Evolutionary conservation across 2,329 filamentous ascomycete species (phyloP).

Genomic region (Dactylonectria macrodidyma): DNA sequence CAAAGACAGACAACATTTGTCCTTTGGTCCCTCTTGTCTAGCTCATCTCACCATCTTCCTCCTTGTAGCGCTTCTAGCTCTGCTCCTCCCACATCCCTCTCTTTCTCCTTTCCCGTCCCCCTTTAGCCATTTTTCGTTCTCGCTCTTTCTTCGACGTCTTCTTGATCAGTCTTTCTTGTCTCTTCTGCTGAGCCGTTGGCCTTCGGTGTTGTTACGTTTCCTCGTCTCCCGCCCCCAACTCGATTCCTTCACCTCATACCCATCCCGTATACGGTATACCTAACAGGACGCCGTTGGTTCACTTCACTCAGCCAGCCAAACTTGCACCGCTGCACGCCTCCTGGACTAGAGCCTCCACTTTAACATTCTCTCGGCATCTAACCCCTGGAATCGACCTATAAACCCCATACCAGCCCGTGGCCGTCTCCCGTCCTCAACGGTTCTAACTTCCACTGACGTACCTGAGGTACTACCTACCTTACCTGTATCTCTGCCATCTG

Average conservation of each 20-base stretch:
- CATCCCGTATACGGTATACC: not conserved
- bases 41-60: slow-evolving; percentile 24
- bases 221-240: slow-evolving; percentile 10
- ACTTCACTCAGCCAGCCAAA: slow-evolving; percentile 21
- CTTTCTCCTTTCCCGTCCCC: slow-evolving; percentile 13
- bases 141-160: slow-evolving; percentile 16
- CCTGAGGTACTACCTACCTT: not conserved
- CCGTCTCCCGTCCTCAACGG: slow-evolving; percentile 5
- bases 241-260: slow-evolving; percentile 3
- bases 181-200: not conserved
- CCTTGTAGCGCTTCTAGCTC: slow-evolving; percentile 5
- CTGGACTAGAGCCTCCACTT: slow-evolving; percentile 29
- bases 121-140: slow-evolving; percentile 2
- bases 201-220: not conserved
- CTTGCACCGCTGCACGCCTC: slow-evolving; percentile 8
- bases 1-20: slow-evolving; percentile 1
- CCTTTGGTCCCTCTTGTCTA: slow-evolving; percentile 13
- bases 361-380: slow-evolving; percentile 24
- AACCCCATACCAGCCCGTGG: slow-evolving; percentile 23
- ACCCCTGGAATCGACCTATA: slow-evolving; percentile 30
- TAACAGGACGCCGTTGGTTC: slow-evolving; percentile 15
- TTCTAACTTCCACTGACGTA: slow-evolving; percentile 13
- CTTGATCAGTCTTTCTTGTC: slow-evolving; percentile 4
- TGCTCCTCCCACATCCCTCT: not conserved
- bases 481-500: not conserved